A percentile compares a stretch with the other conserved stretches of the same genome.
phyloP scores from a whole-genome alignment of 441 rosid species.

The Brassica hybrid region DNA sequence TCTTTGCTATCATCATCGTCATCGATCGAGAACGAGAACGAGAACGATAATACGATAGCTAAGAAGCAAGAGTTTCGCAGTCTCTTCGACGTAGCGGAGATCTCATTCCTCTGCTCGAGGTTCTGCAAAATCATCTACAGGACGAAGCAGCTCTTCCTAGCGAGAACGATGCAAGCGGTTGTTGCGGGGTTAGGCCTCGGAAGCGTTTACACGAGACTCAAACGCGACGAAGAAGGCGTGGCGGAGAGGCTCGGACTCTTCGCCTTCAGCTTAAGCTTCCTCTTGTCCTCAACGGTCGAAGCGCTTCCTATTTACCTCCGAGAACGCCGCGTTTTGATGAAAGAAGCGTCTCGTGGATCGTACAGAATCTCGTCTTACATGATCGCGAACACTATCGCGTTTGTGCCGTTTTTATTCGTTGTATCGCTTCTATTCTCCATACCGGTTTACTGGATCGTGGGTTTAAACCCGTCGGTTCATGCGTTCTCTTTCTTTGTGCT shows the following conservation, averaged over 20 bases:
- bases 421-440: conserved; percentile 61
- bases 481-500: conserved; percentile 59
- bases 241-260: conserved; percentile 62
- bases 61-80: conserved; percentile 25
- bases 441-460: conserved; percentile 75
- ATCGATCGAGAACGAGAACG: conserved; percentile 7
- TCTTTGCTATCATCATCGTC: not conserved
- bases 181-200: conserved; percentile 71
- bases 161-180: conserved; percentile 87
- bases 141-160: conserved; percentile 69
- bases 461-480: conserved; percentile 55
- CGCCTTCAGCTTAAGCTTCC: conserved; percentile 71
- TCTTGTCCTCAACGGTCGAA: conserved; percentile 73
- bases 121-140: conserved; percentile 73
- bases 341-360: conserved; percentile 68
- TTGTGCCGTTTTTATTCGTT: conserved; percentile 60
- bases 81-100: conserved; percentile 53
- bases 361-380: conserved; percentile 68
- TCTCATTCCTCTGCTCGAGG: conserved; percentile 59
- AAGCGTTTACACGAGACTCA: conserved; percentile 60
- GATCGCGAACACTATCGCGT: conserved; percentile 69
- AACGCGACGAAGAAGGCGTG: conserved; percentile 54
- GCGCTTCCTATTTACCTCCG: conserved; percentile 72
- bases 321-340: conserved; percentile 71
- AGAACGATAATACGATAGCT: not conserved